Evolutionary conservation across 148 eudicot species (phyloP).

Genomic region (Talinum fruticosum): DNA sequence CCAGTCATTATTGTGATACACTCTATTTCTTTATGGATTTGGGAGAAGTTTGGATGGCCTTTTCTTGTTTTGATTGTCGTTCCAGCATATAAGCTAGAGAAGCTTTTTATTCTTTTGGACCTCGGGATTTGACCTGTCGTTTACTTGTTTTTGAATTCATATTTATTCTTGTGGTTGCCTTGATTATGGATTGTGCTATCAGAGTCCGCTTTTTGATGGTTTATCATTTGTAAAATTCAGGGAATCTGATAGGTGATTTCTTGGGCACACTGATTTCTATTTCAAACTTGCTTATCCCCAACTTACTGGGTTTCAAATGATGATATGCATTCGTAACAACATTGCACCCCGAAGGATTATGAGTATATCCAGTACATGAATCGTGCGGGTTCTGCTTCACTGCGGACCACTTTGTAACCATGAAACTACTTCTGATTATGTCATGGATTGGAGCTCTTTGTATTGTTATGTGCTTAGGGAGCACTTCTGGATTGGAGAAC

Average conservation of each 20-base stretch:
- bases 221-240: background rate
- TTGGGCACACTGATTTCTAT: background rate
- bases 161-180: slow-evolving; percentile 15
- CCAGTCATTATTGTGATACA: too few relatives aligned
- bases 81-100: background rate
- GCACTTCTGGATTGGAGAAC: slow-evolving; percentile 7
- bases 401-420: background rate
- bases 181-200: slow-evolving; percentile 1
- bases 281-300: background rate
- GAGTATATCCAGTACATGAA: slow-evolving; percentile 8
- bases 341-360: background rate
- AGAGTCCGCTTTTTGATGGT: slow-evolving; percentile 15
- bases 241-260: slow-evolving; percentile 4
- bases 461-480: slow-evolving; percentile 7
- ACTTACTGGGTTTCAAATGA: slow-evolving; percentile 15
- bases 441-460: slow-evolving; percentile 30
- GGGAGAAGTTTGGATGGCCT: background rate
- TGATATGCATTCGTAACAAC: slow-evolving; percentile 21
- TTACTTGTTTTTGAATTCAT: background rate
- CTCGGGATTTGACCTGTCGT: background rate
- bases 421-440: slow-evolving; percentile 22
- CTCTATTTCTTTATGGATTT: background rate
- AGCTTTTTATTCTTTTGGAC: background rate
- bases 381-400: slow-evolving; percentile 5
- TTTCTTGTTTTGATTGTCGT: background rate